Conservation (phyloP, 176 grass and related monocot species). For the Dactylis glomerata region DNA sequence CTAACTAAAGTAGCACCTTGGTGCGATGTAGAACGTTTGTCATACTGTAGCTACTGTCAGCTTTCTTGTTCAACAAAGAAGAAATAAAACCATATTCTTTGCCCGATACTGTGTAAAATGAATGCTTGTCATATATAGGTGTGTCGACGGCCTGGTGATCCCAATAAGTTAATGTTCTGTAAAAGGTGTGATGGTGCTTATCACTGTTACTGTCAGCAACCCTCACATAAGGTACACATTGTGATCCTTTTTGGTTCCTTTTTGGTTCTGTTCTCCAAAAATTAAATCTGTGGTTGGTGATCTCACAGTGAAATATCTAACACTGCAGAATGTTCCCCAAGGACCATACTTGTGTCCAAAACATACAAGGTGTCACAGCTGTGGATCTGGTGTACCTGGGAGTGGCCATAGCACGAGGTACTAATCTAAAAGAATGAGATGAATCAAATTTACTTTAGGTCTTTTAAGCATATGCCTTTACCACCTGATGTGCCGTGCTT, state of each 20-base stretch:
- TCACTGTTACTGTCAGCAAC: slow-evolving; percentile 99
- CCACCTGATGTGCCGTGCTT: not conserved
- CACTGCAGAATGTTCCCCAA: slow-evolving; percentile 81
- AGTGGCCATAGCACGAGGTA: slow-evolving; percentile 98
- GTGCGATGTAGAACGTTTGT: not conserved
- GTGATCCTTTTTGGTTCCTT: not conserved
- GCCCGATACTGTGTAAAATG: slow-evolving; percentile 15
- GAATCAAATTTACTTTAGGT: slow-evolving; percentile 18
- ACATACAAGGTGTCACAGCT: slow-evolving; percentile 97
- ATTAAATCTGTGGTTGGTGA: not conserved
- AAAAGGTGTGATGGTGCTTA: slow-evolving; percentile 98
- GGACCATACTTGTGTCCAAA: slow-evolving; percentile 95
- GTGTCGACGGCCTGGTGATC: slow-evolving; percentile 90
- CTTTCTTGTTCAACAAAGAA: not conserved
- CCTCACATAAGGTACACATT: slow-evolving; percentile 85
- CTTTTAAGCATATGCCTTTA: slow-evolving; percentile 16
- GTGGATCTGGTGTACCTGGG: slow-evolving; percentile 93
- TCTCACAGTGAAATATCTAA: slow-evolving; percentile 28
- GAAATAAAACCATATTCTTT: slow-evolving; percentile 8
- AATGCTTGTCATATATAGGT: slow-evolving; percentile 52
- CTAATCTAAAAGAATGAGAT: slow-evolving; percentile 15
- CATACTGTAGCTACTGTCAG: not conserved
- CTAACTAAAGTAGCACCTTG: slow-evolving; percentile 18
- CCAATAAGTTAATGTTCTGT: slow-evolving; percentile 97
- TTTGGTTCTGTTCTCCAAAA: not conserved